Evolutionary conservation across 1,284 basidiomycete species (phyloP), one percentile per base, ranked within the genome.

Genomic region (Meira miltonrushii): DNA sequence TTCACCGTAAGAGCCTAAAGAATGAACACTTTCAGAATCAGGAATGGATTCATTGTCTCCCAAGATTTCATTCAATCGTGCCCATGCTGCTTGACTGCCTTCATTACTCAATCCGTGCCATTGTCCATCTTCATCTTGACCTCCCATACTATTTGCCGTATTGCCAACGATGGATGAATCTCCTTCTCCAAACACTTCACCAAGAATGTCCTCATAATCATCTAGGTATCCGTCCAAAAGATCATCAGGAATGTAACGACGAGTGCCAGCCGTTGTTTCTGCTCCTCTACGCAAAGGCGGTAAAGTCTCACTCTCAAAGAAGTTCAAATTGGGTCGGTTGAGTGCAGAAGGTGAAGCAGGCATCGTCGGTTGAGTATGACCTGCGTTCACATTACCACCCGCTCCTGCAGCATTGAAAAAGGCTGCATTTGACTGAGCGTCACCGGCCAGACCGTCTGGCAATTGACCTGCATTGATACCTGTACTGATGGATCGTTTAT

Each of bases 151-250:
- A 12, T 12, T 21, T 54, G 47, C 41, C 3, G 43, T 25, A 17
- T 25, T 44, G 5, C 50, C 50, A 4, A 19, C 5, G 12, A 53
- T 38, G 2, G 13, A 13, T 23, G 4, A 5, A 39, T 37, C 43
- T 47, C 53, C 49, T 53, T 69, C 68, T 46, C 67, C 73, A 60
- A 83, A 81, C n/a, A 83, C 79, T 57, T 83, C 82, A 10, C 77
- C 78, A 2, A 83, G 73, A 15, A 83, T 79, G 59, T 82, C 81
- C 59, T 83, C 82, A 68, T 83, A 83, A 66, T 82, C 81, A 68
- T 82, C 81, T 59, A 82, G 70, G 77, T 82, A 83, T 43, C 80
- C 81, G 41, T 83, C 81, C 46, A 81, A 80, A 55, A 82, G 78
- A 25, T 80, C 79, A 62, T 82, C 81, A 0, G 81, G 80, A 50